Evolutionary conservation across 1,284 basidiomycete species (phyloP), one percentile per base, ranked within the genome.

Genomic region (Neonothopanus nambi): DNA sequence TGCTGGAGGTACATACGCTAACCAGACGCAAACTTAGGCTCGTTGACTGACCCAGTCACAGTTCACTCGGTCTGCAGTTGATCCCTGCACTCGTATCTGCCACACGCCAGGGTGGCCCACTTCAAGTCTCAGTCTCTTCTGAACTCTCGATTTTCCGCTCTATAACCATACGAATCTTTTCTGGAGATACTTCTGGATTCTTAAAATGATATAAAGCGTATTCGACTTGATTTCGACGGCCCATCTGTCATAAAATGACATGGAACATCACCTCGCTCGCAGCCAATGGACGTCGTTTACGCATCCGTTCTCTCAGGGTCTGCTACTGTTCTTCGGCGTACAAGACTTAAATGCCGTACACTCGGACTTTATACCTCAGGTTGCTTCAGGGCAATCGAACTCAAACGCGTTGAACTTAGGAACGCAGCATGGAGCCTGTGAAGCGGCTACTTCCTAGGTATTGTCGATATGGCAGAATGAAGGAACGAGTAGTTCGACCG

Each of bases 1-100:
- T n/a, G n/a, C n/a, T n/a, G n/a, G n/a, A n/a, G n/a, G n/a, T n/a
- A n/a, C n/a, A n/a, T n/a, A n/a, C n/a, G n/a, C n/a, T n/a, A n/a
- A n/a, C n/a, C n/a, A n/a, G n/a, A n/a, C n/a, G n/a, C n/a, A n/a
- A 49, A 37, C 38, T 49, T 39, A 49, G 47, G 28, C 38, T 39
- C 38, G 20, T 5, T 39, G n/a, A 9, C 35, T 36, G 35, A 36
- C 5, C n/a, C 38, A n/a, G 20, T 17, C 5, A 39, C 5, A 7
- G 5, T 5, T 20, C n/a, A 7, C 38, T 20, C n/a, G 20, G 38
- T 17, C n/a, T 39, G 38, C 38, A 39, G 38, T 20, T n/a, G n/a
- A n/a, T n/a, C n/a, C n/a, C n/a, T n/a, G n/a, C n/a, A n/a, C n/a
- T n/a, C n/a, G n/a, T n/a, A n/a, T n/a, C n/a, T n/a, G n/a, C n/a